Conservation (phyloP, 2,329 filamentous ascomycete genomes). For the Fonsecaea multimorphosa region DNA sequence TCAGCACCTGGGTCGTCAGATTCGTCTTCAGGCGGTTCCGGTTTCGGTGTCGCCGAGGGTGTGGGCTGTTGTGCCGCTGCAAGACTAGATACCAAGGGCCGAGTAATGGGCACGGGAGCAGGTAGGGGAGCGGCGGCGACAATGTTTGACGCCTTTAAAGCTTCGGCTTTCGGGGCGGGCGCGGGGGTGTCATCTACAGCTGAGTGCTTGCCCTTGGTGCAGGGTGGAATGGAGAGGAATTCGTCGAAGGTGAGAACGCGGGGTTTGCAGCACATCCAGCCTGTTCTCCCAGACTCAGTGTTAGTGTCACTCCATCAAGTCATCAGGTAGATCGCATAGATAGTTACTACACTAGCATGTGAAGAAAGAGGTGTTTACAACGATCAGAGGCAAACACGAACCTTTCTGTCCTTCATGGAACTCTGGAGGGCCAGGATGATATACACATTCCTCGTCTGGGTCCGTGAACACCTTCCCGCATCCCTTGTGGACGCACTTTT, state of each 20-base stretch:
- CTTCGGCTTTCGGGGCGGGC: constrained; percentile 47
- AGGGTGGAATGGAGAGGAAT: constrained; percentile 90
- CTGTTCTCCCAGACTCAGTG: constrained; percentile 54
- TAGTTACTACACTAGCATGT: neutral
- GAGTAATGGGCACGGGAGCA: constrained; percentile 33
- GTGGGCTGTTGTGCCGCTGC: constrained; percentile 46
- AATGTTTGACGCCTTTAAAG: constrained; percentile 33
- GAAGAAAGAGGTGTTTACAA: constrained; percentile 2
- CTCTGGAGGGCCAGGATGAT: constrained; percentile 90
- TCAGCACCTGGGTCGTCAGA: constrained; percentile 79
- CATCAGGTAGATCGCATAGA: neutral
- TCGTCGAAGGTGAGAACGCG: constrained; percentile 97
- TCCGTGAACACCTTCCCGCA: constrained; percentile 89
- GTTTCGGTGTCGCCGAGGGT: constrained; percentile 55
- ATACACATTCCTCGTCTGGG: constrained; percentile 80
- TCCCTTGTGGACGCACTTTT: constrained; percentile 93
- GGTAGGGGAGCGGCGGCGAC: constrained; percentile 28
- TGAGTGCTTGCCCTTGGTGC: constrained; percentile 90
- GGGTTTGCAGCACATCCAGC: constrained; percentile 99
- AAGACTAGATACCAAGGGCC: constrained; percentile 39
- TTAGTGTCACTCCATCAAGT: neutral
- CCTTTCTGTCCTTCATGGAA: constrained; percentile 99
- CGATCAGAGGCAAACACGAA: constrained; percentile 47
- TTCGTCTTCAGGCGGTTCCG: constrained; percentile 76
- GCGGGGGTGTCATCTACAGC: constrained; percentile 75